Evolutionary conservation across 75 land plant genomes (phyloP).

Genomic region (Azolla pinnata): DNA sequence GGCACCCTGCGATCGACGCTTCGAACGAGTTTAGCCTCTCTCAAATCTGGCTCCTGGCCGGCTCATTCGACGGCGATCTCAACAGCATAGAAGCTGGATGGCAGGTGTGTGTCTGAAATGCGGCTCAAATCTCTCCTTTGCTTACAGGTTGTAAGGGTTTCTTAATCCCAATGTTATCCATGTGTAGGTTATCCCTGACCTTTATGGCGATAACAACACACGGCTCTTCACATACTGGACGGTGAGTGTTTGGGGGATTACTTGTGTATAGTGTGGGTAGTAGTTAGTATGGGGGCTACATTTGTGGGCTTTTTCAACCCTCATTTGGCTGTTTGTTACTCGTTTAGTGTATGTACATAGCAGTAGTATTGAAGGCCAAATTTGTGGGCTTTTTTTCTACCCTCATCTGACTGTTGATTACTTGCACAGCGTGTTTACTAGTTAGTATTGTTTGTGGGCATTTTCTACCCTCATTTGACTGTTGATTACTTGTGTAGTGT

Average conservation of each 20-base stretch:
- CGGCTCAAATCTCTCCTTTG: not conserved
- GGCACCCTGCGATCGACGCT: slow-evolving; percentile 47
- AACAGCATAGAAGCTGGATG: slow-evolving; percentile 66
- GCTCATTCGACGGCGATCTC: slow-evolving; percentile 30
- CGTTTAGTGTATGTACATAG: no score
- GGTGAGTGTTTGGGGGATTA: slow-evolving; percentile 6
- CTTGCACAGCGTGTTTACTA: no score
- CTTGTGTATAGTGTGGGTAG: no score
- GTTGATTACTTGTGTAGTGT: no score
- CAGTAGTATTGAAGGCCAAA: no score
- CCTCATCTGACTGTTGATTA: no score
- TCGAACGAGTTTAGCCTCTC: slow-evolving; percentile 50
- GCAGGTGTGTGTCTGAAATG: slow-evolving; percentile 28
- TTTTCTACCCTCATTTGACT: no score
- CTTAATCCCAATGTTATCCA: not conserved
- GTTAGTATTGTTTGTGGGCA: no score
- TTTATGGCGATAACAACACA: slow-evolving; percentile 34
- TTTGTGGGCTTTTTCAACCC: no score
- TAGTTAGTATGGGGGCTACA: no score
- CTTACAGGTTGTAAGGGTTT: not conserved
- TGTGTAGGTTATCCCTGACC: slow-evolving; percentile 31
- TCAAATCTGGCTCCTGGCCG: slow-evolving; percentile 44
- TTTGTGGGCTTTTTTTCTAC: no score
- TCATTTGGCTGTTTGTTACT: no score
- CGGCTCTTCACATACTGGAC: slow-evolving; percentile 33